Percentiles rank a stretch among this genome's conserved stretches.
These are phyloP conservation scores for Corylus americana DNA, from an alignment of 306 rosid species.

Conservation along the genomic window DNA sequence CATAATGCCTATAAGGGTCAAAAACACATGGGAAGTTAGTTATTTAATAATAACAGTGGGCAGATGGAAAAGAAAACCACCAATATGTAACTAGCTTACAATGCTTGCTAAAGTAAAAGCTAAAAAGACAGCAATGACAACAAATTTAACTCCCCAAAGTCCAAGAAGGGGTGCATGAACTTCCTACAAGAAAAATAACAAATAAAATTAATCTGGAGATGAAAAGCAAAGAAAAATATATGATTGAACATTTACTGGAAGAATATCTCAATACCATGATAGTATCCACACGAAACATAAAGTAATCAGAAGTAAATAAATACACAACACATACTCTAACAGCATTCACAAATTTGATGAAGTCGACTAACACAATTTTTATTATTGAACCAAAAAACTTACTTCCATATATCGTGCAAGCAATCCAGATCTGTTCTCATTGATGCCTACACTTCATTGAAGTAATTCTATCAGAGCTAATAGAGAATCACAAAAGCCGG, in stretches of 20 bases:
- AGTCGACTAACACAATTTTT: background rate
- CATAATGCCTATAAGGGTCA: conserved; percentile 66
- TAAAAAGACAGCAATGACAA: conserved; percentile 63
- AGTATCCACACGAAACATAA: conserved; percentile 15
- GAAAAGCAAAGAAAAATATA: conserved; percentile 24
- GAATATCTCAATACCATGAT: conserved; percentile 10
- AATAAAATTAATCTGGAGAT: conserved; percentile 22
- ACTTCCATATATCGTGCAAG: conserved; percentile 91
- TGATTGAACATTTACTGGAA: background rate
- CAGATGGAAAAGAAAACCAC: background rate
- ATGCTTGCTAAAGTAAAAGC: conserved; percentile 87
- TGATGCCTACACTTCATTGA: conserved; percentile 48
- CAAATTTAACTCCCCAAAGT: conserved; percentile 76
- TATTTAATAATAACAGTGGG: conserved; percentile 7
- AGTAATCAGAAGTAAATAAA: conserved; percentile 9
- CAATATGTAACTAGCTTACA: conserved; percentile 52
- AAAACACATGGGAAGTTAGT: conserved; percentile 12
- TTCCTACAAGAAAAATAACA: conserved; percentile 55
- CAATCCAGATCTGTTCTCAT: conserved; percentile 62
- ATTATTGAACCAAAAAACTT: conserved; percentile 16
- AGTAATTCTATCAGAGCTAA: conserved; percentile 38
- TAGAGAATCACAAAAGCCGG: conserved; percentile 10
- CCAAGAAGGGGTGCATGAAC: conserved; percentile 91
- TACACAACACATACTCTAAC: conserved; percentile 11
- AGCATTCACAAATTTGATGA: background rate